Conservation (phyloP, 2,329 filamentous ascomycete species). For the Huntiella decipiens region DNA sequence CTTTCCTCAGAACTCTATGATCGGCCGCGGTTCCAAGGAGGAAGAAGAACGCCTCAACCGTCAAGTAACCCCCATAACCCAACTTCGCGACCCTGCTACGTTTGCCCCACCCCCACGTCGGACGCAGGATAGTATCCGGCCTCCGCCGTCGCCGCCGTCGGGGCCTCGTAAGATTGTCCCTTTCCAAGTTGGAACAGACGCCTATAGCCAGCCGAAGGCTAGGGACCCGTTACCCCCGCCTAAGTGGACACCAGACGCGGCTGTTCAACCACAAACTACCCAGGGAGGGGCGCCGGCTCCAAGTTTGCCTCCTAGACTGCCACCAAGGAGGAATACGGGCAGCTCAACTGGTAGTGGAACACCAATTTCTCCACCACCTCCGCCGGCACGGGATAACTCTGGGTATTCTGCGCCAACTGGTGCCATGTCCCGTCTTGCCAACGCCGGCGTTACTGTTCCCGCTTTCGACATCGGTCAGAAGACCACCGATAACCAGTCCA, state of each 20-base stretch:
- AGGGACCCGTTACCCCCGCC: slow-evolving; percentile 30
- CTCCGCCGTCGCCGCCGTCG: slow-evolving; percentile 15
- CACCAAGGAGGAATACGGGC: slow-evolving; percentile 22
- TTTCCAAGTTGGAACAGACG: slow-evolving; percentile 13
- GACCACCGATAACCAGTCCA: slow-evolving; percentile 12
- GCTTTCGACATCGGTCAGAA: slow-evolving; percentile 44
- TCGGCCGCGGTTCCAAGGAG: slow-evolving; percentile 23
- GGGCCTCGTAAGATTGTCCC: slow-evolving; percentile 3
- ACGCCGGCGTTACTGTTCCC: slow-evolving; percentile 61
- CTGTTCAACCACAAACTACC: slow-evolving; percentile 26
- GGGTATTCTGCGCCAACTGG: slow-evolving; percentile 37
- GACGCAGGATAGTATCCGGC: slow-evolving; percentile 19
- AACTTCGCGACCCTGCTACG: slow-evolving; percentile 53
- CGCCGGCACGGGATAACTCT: slow-evolving; percentile 14
- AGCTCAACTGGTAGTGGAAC: slow-evolving; percentile 19
- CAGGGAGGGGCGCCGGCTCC: slow-evolving; percentile 29
- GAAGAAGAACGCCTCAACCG: slow-evolving; percentile 18
- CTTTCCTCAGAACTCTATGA: slow-evolving; percentile 24
- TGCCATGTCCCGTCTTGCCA: slow-evolving; percentile 36
- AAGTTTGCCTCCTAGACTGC: slow-evolving; percentile 50
- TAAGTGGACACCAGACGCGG: slow-evolving; percentile 47
- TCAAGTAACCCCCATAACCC: slow-evolving; percentile 41
- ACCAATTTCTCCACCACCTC: slow-evolving; percentile 14
- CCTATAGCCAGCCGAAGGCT: slow-evolving; percentile 3
- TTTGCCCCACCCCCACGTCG: slow-evolving; percentile 69